Percentiles rank a stretch among this genome's conserved stretches.
These are phyloP conservation scores for Phytophthora uliginosa DNA, from an alignment of 352 stramenopile genomes.

Conservation along the genomic window DNA sequence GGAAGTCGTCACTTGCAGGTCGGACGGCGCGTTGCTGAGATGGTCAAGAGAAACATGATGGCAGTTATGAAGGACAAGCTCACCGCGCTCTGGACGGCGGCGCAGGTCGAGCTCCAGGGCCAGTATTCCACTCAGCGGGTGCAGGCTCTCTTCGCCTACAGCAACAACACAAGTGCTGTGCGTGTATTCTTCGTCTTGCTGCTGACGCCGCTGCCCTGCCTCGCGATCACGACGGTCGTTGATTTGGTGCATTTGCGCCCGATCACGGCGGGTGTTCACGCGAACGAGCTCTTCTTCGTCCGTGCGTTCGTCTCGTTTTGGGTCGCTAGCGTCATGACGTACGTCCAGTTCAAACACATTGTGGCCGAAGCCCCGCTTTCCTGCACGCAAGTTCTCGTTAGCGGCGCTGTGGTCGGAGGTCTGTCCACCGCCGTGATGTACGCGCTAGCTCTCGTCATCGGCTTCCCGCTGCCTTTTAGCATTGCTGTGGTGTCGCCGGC, in stretches of 20 bases:
- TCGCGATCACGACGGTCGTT: not conserved
- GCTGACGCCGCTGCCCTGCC: not conserved
- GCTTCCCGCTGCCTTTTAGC: not conserved
- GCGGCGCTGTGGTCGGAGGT: not conserved
- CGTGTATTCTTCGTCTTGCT: not conserved
- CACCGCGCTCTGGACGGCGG: not conserved
- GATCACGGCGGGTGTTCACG: not conserved
- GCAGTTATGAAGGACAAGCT: not conserved
- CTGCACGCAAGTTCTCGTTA: not conserved
- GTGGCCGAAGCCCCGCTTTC: not conserved
- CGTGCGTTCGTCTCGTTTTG: not conserved
- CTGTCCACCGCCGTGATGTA: not conserved
- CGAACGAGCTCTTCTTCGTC: constrained; percentile 1
- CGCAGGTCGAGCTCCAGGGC: constrained; percentile 3
- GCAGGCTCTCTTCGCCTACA: not conserved
- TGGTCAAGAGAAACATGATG: not conserved
- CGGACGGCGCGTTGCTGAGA: not conserved
- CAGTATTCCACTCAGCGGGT: not conserved
- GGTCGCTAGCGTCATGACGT: not conserved
- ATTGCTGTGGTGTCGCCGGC: not conserved
- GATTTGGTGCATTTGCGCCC: not conserved
- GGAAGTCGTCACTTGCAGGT: constrained; percentile 2
- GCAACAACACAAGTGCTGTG: not conserved
- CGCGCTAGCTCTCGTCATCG: not conserved
- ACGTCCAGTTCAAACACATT: not conserved